A percentile compares a stretch with the other conserved stretches of the same genome.
These are phyloP conservation scores for Emergomyces pasteurianus DNA, from an alignment of 2,329 filamentous ascomycete species.

Conservation along the genomic window DNA sequence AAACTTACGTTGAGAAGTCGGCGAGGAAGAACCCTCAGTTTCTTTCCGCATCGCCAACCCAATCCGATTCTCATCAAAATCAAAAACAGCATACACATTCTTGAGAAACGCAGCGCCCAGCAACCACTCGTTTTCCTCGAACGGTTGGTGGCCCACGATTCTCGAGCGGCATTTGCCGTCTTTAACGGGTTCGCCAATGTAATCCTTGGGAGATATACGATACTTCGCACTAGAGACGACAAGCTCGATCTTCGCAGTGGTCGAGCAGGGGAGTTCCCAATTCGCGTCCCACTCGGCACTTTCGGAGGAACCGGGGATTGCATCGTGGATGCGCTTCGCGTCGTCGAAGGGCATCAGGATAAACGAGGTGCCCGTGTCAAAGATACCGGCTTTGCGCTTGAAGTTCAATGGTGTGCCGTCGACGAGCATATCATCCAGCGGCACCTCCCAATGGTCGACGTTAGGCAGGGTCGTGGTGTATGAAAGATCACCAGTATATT, in stretches of 20 bases:
- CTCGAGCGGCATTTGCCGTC: conserved; percentile 48
- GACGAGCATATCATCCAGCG: conserved; percentile 53
- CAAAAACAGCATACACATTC: conserved; percentile 80
- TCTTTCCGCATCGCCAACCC: conserved; percentile 12
- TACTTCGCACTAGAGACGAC: conserved; percentile 58
- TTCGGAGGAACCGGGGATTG: conserved; percentile 48
- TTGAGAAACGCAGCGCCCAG: conserved; percentile 77
- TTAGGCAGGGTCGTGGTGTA: conserved; percentile 48
- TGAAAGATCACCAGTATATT: conserved; percentile 55
- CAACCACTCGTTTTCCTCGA: conserved; percentile 56
- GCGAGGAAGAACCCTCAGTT: neutral
- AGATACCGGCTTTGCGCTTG: conserved; percentile 49
- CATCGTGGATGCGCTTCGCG: conserved; percentile 53
- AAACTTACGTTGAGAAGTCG: neutral
- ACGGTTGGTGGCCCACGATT: conserved; percentile 59
- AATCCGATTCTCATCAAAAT: conserved; percentile 47
- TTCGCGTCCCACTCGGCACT: conserved; percentile 42
- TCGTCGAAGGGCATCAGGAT: conserved; percentile 59
- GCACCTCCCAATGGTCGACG: conserved; percentile 57
- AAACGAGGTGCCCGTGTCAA: conserved; percentile 76
- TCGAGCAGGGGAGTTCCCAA: conserved; percentile 63
- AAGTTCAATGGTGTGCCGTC: conserved; percentile 48
- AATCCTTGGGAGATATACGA: conserved; percentile 57
- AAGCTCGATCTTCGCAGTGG: conserved; percentile 48
- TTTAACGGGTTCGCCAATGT: conserved; percentile 37